Evolutionary conservation across 805 yeast genomes (phyloP).

Genomic region (Myxozyma melibiosi): DNA sequence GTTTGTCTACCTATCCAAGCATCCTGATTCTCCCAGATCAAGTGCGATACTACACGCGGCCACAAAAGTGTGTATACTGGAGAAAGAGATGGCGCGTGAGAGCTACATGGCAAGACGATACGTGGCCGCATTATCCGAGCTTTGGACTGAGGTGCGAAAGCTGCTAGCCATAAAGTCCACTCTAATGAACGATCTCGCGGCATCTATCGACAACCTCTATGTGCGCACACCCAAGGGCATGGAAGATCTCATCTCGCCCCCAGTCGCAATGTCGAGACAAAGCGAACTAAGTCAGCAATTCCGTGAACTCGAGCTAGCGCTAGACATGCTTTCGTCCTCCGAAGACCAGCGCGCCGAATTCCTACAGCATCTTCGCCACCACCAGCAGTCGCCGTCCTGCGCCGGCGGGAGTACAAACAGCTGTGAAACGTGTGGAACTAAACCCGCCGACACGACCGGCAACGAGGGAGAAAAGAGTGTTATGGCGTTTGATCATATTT

Average conservation of each 20-base stretch:
- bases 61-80: conserved; percentile 16
- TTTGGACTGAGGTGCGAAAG: conserved; percentile 21
- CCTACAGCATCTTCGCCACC: not conserved
- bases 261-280: not conserved
- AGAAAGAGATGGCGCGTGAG: conserved; percentile 8
- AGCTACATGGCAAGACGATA: conserved; percentile 22
- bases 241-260: conserved; percentile 3
- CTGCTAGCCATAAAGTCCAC: not conserved
- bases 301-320: not conserved
- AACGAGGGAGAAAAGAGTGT: not conserved
- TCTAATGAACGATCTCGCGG: not conserved
- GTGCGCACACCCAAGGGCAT: not conserved
- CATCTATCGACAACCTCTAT: not conserved
- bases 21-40: conserved; percentile 1
- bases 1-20: conserved; percentile 27
- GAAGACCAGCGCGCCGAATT: not conserved
- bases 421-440: no score
- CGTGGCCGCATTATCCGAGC: conserved; percentile 20
- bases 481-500: conserved; percentile 14
- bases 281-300: not conserved
- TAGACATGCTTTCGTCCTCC: not conserved
- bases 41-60: conserved; percentile 9
- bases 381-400: not conserved
- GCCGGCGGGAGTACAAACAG: no score
- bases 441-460: no score